Evolutionary conservation across 2,329 filamentous ascomycete species (phyloP), one percentile per base, ranked within the genome.

Genomic region (Alternaria conjuncta): DNA sequence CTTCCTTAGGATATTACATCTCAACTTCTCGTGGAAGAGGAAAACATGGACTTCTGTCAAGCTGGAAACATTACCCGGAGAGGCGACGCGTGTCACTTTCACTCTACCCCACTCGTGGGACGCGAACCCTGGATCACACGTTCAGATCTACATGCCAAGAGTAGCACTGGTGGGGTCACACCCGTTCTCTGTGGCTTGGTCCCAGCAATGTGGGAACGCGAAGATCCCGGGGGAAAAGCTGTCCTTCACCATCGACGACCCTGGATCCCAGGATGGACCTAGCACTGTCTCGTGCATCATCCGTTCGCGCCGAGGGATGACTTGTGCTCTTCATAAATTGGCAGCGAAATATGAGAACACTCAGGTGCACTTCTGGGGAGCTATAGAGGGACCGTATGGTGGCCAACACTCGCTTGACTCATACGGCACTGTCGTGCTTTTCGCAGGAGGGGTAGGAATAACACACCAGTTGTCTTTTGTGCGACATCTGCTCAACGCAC

Each of bases 391-490:
- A 0, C 94, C 94, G 0, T 97, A 97, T 74, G 81, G 89, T 21
- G 90, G 92, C 74, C 45, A 65, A 20, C 90, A 96, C 79, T 89
- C 88, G 54, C 88, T 97, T 66, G 89, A 93, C 79, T 97, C 93
- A 5, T 97, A 97, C 79, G 94, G 95, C 23, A 94, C 95, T 36
- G 88, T 89, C 26, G 86, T 97, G 53, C 89, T 98, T 62, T 93
- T 97, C 73, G 94, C 94, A 4, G 94, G 93, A 55, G 92, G 94
- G 46, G 93, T 94, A 3, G 95, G 95, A 61, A 97, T 98, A 79
- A 97, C 94, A 1, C 94, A 97, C 78, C 93, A 96, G 76, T 87
- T 97, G 20, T 92, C 93, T 11, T 96, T 96, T 78, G 86, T 97
- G 7, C 89, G 88, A 58, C 89, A 94, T 55, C 73, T 84, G 10